A percentile compares a stretch with the other conserved stretches of the same genome.
These are phyloP conservation scores for Pseudogymnoascus sp. DNA, from an alignment of 2,329 filamentous ascomycete genomes.

Conservation along the genomic window DNA sequence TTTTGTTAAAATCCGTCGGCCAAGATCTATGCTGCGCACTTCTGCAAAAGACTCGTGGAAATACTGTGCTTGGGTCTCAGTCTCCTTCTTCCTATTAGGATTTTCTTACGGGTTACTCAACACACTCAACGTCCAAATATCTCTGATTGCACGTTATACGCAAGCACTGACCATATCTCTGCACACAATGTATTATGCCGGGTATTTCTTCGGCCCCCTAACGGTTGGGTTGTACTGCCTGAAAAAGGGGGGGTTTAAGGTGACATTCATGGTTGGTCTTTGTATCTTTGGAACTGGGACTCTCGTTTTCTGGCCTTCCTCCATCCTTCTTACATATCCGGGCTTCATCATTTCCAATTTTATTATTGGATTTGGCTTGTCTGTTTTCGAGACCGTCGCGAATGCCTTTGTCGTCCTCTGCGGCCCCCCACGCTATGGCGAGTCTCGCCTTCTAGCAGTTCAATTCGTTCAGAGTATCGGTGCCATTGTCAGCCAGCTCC, in stretches of 20 bases:
- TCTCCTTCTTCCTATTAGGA: constrained; percentile 79
- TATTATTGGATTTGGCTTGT: constrained; percentile 67
- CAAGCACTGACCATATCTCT: constrained; percentile 58
- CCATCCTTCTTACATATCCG: constrained; percentile 64
- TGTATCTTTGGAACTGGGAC: constrained; percentile 65
- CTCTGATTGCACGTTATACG: constrained; percentile 47
- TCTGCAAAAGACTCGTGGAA: constrained; percentile 55
- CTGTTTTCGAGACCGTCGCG: constrained; percentile 68
- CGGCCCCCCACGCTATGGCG: constrained; percentile 64
- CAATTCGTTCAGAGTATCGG: constrained; percentile 69
- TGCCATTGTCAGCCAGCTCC: constrained; percentile 61
- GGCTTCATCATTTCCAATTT: constrained; percentile 69
- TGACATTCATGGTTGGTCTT: constrained; percentile 66
- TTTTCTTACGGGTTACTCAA: constrained; percentile 81
- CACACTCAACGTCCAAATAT: constrained; percentile 67
- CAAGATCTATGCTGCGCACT: constrained; percentile 62
- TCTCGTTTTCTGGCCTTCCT: constrained; percentile 75
- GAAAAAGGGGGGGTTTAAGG: constrained; percentile 63
- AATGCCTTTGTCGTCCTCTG: constrained; percentile 66
- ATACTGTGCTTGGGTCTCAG: constrained; percentile 63
- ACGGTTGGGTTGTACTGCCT: constrained; percentile 62
- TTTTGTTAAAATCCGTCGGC: constrained; percentile 60
- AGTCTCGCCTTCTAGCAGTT: constrained; percentile 65
- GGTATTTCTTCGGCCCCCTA: constrained; percentile 59
- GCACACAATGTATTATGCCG: constrained; percentile 62